phyloP scores from a whole-genome alignment of 441 rosid genomes.

The Euphorbia schlechtendalii region DNA sequence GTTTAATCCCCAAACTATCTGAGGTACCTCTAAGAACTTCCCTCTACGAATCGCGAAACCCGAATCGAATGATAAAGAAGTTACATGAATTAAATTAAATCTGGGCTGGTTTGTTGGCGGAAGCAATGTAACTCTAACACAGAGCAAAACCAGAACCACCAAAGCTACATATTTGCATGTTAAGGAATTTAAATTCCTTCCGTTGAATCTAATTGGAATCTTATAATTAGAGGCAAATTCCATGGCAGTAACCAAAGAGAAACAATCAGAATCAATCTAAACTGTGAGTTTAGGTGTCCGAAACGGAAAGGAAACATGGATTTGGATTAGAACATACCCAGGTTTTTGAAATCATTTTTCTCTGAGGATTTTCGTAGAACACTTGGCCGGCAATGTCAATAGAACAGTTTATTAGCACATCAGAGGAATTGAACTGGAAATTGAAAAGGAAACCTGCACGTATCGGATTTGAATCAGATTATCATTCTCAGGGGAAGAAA shows the following conservation, averaged over 20 bases:
- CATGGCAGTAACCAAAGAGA: slow-evolving; percentile 30
- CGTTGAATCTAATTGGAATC: slow-evolving; percentile 29
- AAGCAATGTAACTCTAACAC: slow-evolving; percentile 39
- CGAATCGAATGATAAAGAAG: slow-evolving; percentile 22
- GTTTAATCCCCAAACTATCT: slow-evolving; percentile 93
- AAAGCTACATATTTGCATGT: slow-evolving; percentile 47
- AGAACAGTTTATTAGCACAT: not conserved
- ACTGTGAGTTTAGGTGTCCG: too few species aligned
- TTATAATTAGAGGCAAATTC: slow-evolving; percentile 33
- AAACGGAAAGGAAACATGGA: not conserved
- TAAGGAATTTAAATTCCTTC: slow-evolving; percentile 32
- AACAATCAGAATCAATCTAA: too few species aligned
- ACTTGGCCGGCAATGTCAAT: slow-evolving; percentile 24
- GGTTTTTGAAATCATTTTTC: not conserved
- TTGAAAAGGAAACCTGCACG: not conserved
- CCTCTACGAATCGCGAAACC: slow-evolving; percentile 37
- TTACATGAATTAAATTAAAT: slow-evolving; percentile 18
- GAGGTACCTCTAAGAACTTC: slow-evolving; percentile 83
- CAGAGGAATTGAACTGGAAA: not conserved
- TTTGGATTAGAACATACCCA: slow-evolving; percentile 12
- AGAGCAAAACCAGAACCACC: slow-evolving; percentile 41
- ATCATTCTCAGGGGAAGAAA: not conserved
- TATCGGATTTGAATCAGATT: not conserved
- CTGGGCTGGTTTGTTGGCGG: slow-evolving; percentile 22
- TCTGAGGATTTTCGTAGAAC: not conserved